These are phyloP conservation scores for Penicillium brasilianum DNA, from an alignment of 2,329 filamentous ascomycete genomes.

Conservation along the genomic window DNA sequence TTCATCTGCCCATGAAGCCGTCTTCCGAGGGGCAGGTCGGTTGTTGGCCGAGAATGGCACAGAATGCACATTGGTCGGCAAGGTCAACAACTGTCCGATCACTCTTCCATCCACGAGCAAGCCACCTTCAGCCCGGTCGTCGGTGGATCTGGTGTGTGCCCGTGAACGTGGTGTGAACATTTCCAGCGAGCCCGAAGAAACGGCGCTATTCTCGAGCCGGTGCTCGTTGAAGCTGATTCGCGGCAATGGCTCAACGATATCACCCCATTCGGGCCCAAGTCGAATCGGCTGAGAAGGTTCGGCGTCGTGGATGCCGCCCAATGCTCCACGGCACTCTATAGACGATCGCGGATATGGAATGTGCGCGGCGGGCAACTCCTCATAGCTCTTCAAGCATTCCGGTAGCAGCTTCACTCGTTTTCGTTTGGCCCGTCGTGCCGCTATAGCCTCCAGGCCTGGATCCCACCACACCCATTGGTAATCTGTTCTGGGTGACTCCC, in stretches of 20 bases:
- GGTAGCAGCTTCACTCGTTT: slow-evolving; percentile 32
- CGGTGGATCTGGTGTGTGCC: not conserved
- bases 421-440: slow-evolving; percentile 27
- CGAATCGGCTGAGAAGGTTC: not conserved
- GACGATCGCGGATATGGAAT: slow-evolving; percentile 34
- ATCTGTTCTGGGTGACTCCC: slow-evolving; percentile 42
- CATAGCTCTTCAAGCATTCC: slow-evolving; percentile 34
- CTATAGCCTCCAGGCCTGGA: slow-evolving; percentile 34
- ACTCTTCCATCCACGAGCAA: not conserved
- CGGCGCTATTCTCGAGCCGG: not conserved
- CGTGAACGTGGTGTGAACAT: slow-evolving; percentile 7
- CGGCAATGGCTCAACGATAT: not conserved
- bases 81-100: not conserved
- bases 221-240: not conserved
- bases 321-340: slow-evolving; percentile 9
- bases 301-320: not conserved
- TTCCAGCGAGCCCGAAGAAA: slow-evolving; percentile 7
- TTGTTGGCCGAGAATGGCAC: not conserved
- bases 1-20: not conserved
- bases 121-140: not conserved
- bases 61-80: slow-evolving; percentile 6
- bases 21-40: not conserved
- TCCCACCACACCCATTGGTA: slow-evolving; percentile 52
- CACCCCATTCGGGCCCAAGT: not conserved
- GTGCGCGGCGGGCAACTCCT: slow-evolving; percentile 29